Evolutionary conservation across 805 yeast species (phyloP).

Genomic region (Blastobotrys chiropterorum): DNA sequence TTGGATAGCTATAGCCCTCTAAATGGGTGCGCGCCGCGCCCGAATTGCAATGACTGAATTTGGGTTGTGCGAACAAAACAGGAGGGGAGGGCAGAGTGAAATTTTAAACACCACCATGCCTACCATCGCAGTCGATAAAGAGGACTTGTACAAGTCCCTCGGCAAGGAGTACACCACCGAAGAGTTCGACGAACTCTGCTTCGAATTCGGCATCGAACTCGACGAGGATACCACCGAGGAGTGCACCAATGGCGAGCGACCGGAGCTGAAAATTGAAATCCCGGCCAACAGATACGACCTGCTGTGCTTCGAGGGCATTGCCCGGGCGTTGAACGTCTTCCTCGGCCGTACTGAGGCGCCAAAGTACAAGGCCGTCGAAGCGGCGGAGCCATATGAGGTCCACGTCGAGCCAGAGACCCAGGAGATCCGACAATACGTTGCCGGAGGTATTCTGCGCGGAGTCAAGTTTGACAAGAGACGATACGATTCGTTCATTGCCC

Average conservation of each 20-base stretch:
- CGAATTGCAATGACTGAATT: neutral
- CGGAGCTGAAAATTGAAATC: constrained; percentile 93
- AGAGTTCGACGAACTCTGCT: constrained; percentile 95
- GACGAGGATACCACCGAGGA: constrained; percentile 94
- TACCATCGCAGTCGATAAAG: constrained; percentile 91
- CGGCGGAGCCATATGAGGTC: constrained; percentile 54
- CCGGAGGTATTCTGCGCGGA: constrained; percentile 87
- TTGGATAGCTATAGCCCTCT: too few species aligned
- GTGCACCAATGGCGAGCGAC: constrained; percentile 83
- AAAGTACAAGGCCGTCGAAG: constrained; percentile 53
- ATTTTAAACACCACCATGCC: constrained; percentile 55
- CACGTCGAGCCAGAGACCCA: constrained; percentile 71
- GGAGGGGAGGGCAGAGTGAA: neutral
- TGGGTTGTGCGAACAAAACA: neutral
- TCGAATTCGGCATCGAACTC: constrained; percentile 94
- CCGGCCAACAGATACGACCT: constrained; percentile 98
- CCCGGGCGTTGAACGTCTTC: constrained; percentile 88
- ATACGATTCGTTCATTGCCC: constrained; percentile 89
- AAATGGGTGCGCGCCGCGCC: neutral
- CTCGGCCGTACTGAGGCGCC: constrained; percentile 67
- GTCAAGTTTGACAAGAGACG: constrained; percentile 75
- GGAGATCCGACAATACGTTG: constrained; percentile 83
- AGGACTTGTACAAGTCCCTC: constrained; percentile 77
- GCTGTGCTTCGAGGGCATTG: constrained; percentile 97
- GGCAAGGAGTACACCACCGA: constrained; percentile 61